Evolutionary conservation across 176 grass and related monocot genomes (phyloP), one percentile per base, ranked within the genome.

Genomic region (Triticum turgidum): DNA sequence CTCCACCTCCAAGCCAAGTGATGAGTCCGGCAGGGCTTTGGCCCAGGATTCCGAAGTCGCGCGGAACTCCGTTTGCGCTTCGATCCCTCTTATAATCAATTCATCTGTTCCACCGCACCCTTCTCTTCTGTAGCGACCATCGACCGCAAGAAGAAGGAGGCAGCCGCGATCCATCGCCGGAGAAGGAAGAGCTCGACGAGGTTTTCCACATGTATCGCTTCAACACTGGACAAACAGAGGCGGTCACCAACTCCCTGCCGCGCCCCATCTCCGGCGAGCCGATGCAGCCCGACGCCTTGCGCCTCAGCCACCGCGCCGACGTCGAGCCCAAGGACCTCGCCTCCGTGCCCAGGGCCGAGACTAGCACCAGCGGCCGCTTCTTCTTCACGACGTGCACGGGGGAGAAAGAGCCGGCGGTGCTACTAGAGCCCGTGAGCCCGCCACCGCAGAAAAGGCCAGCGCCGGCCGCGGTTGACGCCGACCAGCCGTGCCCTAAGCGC

Each of bases 261-360:
- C 70, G n/a, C 70, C 70, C 42, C 38, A 73, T 73, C 70, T 73
- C 39, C 74, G 74, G 47, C 47, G 29, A 77, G 22, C 65, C 84
- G 70, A 14, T 73, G 22, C 3, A n/a, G 65, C 15, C 44, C 51
- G 18, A 32, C 38, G 52, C 12, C 52, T 12, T 21, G 1, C 7
- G 3, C 25, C 67, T 49, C 80, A 17, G 61, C 51, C 64, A n/a
- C 33, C 1, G 20, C 2, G 33, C 5, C 1, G 70, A 87, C 61
- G n/a, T 87, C 10, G 62, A 76, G 22, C 72, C 86, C 11, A 39
- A 3, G 4, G 85, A 11, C 18, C 52, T 80, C 66, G 77, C 77
- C 2, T 32, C 73, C 5, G 12, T 47, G 37, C 52, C 76, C 52
- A 72, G 10, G 18, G 44, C 17, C 21, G 34, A 15, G n/a, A 47